Evolutionary conservation across 768 basidiomycete species (phyloP), one percentile per base, ranked within the genome.

Genomic region (Mycena latifolia): DNA sequence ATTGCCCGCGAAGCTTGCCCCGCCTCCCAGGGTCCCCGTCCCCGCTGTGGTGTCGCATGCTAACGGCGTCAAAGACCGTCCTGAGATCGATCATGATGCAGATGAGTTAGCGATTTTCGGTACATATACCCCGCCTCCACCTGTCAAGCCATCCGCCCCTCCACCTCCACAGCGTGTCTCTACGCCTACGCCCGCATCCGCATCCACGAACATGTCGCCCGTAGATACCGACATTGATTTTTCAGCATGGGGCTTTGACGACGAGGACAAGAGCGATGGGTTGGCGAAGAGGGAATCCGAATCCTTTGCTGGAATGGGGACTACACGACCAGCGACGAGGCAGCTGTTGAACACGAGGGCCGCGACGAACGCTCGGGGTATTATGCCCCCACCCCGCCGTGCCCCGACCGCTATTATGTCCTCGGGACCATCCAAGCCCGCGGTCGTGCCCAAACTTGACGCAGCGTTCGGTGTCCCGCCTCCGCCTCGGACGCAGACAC

Each of bases 1-100:
- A 17, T 74, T 84, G 45, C 81, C 84, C 5, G 63, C 72, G 14
- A 84, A 76, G 52, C 74, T 88, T 56, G 85, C 86, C 24, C 82
- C 86, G 14, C 86, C 82, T 10, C 78, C 82, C 79, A n/a, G 80
- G 79, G 50, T 78, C 80, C 11, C 77, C 77, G 20, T 69, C 56
- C 39, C 54, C 14, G 47, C 12, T 41, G 18, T 24, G 14, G 6
- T 55, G 17, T 2, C 52, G 3, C 27, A 29, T 4, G 28, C 35
- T 17, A 51, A 28, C 63, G 62, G 63, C 55, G 33, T 61, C 11
- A 15, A 58, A 61, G 33, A 15, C 67, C 67, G 41, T 31, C 33
- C 52, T 52, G 58, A 17, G 27, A 20, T 18, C 41, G 56, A 59
- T 51, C 18, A 17, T 29, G 52, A 61, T 52, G 8, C n/a, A n/a